Base-by-base conservation (phyloP, 2,329 filamentous ascomycete species). In the Fusarium cyanostomum region DNA sequence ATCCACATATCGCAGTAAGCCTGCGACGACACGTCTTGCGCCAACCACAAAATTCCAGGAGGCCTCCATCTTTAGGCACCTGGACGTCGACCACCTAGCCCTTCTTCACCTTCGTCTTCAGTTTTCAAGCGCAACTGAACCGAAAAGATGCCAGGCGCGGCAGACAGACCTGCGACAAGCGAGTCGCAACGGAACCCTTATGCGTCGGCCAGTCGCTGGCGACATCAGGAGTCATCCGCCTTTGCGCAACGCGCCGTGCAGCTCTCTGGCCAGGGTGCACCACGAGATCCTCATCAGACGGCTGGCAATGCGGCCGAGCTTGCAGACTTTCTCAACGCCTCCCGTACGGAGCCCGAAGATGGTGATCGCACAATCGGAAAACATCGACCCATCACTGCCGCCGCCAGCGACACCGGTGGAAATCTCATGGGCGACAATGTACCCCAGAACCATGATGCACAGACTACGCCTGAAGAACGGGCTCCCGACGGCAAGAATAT, bases 221-320 rank as follows among this genome's bases (percentile, higher is more conserved):
- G 86, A 52, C 87, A 89, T 71, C 84, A 88, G 71, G 87, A 89
- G 71, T 89, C 86, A 1, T 78, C 78, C 11, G 78, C 84, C 30
- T 89, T 80, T 70, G 80, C 80, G 45, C 80, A 80, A 46, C 77
- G 82, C 70, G 84, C 84, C 30, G 79, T 49, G 38, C 67, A 72
- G 28, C 61, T 63, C 11, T 66, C 66, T 30, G 69, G 62, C 33
- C 53, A 70, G 27, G 71, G 71, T 26, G 53, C 48, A 16, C 67
- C 70, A 16, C 73, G 74, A 56, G 73, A 74, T 35, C 72, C 73
- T 41, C 64, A 71, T 37, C 67, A 56, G 76, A 78, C 53, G 31
- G 73, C 72, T 62, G 74, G 77, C 54, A 77, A 77, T 54, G 84
- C 83, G 26, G 78, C 74, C 67, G 83, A 85, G 52, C 79, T 89